phyloP scores from a whole-genome alignment of 1,284 basidiomycete genomes.

The Cryptococcus amylolentus region DNA sequence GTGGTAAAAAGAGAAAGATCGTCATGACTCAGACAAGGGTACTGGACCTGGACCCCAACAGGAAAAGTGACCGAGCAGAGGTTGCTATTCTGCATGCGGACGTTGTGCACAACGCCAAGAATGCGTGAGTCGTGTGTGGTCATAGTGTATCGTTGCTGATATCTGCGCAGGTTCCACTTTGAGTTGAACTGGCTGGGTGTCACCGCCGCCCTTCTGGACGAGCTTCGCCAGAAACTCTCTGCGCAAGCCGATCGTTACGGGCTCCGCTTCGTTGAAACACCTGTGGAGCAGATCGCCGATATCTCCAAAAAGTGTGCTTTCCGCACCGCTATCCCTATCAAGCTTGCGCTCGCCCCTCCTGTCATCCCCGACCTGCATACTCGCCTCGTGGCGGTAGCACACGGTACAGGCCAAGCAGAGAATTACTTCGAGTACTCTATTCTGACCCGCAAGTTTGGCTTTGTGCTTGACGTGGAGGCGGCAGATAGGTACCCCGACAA shows the following conservation, averaged over 20 bases:
- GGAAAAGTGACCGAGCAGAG: slow-evolving; percentile 80
- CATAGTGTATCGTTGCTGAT: not conserved
- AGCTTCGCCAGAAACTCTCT: slow-evolving; percentile 78
- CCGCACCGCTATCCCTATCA: slow-evolving; percentile 79
- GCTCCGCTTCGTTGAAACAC: slow-evolving; percentile 86
- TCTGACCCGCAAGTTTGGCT: slow-evolving; percentile 65
- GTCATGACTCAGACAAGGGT: slow-evolving; percentile 76
- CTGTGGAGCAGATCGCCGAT: slow-evolving; percentile 78
- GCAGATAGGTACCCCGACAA: slow-evolving; percentile 68
- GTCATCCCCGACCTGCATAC: slow-evolving; percentile 64
- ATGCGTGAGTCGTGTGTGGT: slow-evolving; percentile 54
- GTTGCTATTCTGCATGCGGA: slow-evolving; percentile 84
- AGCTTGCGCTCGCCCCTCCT: slow-evolving; percentile 68
- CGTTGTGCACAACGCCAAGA: slow-evolving; percentile 83
- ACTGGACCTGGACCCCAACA: slow-evolving; percentile 77
- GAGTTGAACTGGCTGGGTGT: slow-evolving; percentile 97
- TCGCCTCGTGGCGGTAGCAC: slow-evolving; percentile 58
- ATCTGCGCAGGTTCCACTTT: slow-evolving; percentile 65
- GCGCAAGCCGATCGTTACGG: slow-evolving; percentile 85
- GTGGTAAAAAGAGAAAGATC: slow-evolving; percentile 61
- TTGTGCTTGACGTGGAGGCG: slow-evolving; percentile 83
- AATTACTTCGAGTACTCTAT: slow-evolving; percentile 80
- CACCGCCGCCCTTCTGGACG: slow-evolving; percentile 92
- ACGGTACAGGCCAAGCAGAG: slow-evolving; percentile 54
- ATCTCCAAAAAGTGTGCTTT: slow-evolving; percentile 77